These are phyloP conservation scores for Pseudogymnoascus sp. DNA, from an alignment of 2,329 filamentous ascomycete species.

Conservation along the genomic window DNA sequence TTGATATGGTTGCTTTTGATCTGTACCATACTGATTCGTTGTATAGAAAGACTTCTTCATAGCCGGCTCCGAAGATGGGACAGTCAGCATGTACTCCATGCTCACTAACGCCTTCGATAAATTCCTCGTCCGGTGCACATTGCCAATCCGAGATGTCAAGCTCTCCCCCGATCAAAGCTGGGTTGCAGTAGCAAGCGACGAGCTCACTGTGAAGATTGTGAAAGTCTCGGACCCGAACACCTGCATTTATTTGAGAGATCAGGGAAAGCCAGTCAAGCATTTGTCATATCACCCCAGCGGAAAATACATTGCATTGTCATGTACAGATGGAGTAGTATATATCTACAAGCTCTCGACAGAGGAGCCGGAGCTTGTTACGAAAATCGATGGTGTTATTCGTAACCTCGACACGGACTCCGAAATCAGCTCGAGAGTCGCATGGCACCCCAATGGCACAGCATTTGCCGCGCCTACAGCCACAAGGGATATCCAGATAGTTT, in stretches of 20 bases:
- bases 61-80: slow-evolving; percentile 86
- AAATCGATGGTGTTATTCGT: slow-evolving; percentile 78
- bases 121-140: slow-evolving; percentile 72
- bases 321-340: slow-evolving; percentile 82
- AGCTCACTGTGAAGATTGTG: slow-evolving; percentile 84
- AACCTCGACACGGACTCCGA: slow-evolving; percentile 70
- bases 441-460: slow-evolving; percentile 91
- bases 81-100: slow-evolving; percentile 89
- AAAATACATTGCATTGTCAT: slow-evolving; percentile 67
- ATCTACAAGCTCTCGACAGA: slow-evolving; percentile 75
- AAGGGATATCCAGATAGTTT: slow-evolving; percentile 76
- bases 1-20: neutral
- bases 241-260: slow-evolving; percentile 72
- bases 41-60: slow-evolving; percentile 70
- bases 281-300: slow-evolving; percentile 79
- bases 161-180: slow-evolving; percentile 74
- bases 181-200: slow-evolving; percentile 95
- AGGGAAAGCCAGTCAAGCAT: slow-evolving; percentile 82
- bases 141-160: slow-evolving; percentile 79
- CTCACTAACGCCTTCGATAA: slow-evolving; percentile 65
- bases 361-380: slow-evolving; percentile 71
- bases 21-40: slow-evolving; percentile 13
- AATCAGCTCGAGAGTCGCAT: slow-evolving; percentile 63
- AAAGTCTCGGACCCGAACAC: slow-evolving; percentile 68
- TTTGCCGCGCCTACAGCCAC: slow-evolving; percentile 80